phyloP scores from a whole-genome alignment of 768 basidiomycete genomes.

The Heimioporus sp. region DNA sequence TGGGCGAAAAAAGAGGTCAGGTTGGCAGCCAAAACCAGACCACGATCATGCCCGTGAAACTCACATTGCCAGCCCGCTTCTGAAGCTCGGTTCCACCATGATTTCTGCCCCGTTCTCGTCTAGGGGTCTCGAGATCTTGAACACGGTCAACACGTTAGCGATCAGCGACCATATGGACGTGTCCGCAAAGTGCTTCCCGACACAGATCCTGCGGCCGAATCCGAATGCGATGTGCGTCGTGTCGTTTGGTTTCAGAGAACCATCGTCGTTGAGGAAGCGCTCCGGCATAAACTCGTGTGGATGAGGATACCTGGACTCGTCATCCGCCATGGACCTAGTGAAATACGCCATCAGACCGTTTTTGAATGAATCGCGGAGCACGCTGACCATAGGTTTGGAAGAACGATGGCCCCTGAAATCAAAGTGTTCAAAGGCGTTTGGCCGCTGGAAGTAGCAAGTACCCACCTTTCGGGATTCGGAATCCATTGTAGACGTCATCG shows the following conservation, averaged over 20 bases:
- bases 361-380: too few species aligned
- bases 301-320: slow-evolving; percentile 32
- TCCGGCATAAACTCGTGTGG: slow-evolving; percentile 37
- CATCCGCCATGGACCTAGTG: slow-evolving; percentile 7
- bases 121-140: background rate
- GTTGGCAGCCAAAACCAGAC: background rate
- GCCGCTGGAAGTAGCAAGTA: background rate
- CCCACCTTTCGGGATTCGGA: slow-evolving; percentile 45
- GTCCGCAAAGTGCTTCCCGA: slow-evolving; percentile 15
- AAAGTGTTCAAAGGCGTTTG: background rate
- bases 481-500: slow-evolving; percentile 41
- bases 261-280: slow-evolving; percentile 31
- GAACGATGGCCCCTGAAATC: background rate
- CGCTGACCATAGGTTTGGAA: slow-evolving; percentile 1
- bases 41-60: background rate
- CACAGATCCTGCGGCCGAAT: slow-evolving; percentile 20
- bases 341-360: background rate
- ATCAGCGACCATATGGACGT: slow-evolving; percentile 10
- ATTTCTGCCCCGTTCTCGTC: slow-evolving; percentile 9
- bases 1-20: background rate
- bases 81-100: background rate
- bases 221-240: slow-evolving; percentile 7
- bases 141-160: slow-evolving; percentile 4
- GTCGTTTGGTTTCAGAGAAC: slow-evolving; percentile 3
- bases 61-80: background rate